Evolutionary conservation across 192 early-diverging fungal genomes (phyloP), one percentile per base, ranked within the genome.

Genomic region (Umbelopsis sp.): DNA sequence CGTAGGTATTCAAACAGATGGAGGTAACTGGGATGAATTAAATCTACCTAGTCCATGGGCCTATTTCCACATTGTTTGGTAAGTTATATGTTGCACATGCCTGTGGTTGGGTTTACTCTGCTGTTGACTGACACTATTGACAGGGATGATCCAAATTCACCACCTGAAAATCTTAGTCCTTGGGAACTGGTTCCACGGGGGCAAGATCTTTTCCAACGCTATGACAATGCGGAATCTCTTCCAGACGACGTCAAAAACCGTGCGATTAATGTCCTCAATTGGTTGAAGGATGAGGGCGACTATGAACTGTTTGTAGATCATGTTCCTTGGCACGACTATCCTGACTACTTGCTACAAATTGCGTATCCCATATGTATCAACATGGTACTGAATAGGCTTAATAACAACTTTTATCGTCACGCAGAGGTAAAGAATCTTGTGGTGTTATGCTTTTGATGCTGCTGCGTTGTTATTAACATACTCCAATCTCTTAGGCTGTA

Each of bases 281-380:
- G 75, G 34, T 68, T 92, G 17, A 66, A 77, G 4, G 62, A 71
- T 6, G 66, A 73, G 7, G 71, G 78, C 0, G 83, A 83, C 9
- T 87, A 86, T 51, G 79, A 68, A 29, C 82, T 88, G 66, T 93
- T 92, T 76, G 81, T 89, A 32, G 76, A 81, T 0, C 81, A 86
- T 41, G 91, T 93, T 9, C 86, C 91, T 68, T 88, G 81, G 54
- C 76, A 71, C 47, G 83, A 79, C 9, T 90, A 91, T 32, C 84
- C 88, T 0, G 82, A 87, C 32, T 93, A 93, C 77, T 76, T 89
- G 41, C 68, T 84, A 22, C 70, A 81, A 32, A 76, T 93, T 14
- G 86, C 92, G 0, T 93, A 93, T 26, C 92, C 92, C 0, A 90
- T 92, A 45, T 91, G 90, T 38, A 66, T 93, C 36, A 82, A 89